Evolutionary conservation across 164 flowering plant species (phyloP).

Genomic region (Sextonia rubra): DNA sequence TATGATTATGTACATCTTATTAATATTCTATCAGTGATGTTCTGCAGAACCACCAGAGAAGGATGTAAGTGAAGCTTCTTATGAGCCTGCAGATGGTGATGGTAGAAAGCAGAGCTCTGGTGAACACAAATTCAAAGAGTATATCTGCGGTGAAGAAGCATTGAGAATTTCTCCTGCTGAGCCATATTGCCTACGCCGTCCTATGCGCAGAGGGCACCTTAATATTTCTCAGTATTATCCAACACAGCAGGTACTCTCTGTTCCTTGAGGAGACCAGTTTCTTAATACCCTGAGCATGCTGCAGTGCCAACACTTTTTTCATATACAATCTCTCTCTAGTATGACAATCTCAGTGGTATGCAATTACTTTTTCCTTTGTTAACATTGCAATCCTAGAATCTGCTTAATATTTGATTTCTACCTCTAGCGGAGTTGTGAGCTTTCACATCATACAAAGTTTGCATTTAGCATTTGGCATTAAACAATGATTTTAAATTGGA

Average conservation of each 20-base stretch:
- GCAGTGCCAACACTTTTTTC: neutral
- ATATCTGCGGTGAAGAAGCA: slow-evolving; percentile 88
- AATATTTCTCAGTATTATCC: slow-evolving; percentile 86
- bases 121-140: slow-evolving; percentile 44
- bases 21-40: neutral
- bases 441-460: neutral
- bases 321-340: no score
- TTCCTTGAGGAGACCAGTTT: neutral
- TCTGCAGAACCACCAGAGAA: slow-evolving; percentile 34
- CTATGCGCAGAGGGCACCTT: slow-evolving; percentile 94
- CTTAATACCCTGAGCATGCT: neutral
- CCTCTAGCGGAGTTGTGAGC: no score
- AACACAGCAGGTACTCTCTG: slow-evolving; percentile 64
- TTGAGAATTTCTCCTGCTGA: slow-evolving; percentile 65
- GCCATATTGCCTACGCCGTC: slow-evolving; percentile 80
- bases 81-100: slow-evolving; percentile 28
- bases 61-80: slow-evolving; percentile 30
- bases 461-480: neutral
- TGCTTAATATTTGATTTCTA: no score
- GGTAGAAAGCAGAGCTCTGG: slow-evolving; percentile 25
- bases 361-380: no score
- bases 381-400: neutral
- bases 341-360: neutral
- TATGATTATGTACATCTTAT: neutral
- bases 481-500: neutral